These are phyloP conservation scores for Xylariaceae sp. DNA, from an alignment of 2,329 filamentous ascomycete genomes.

Conservation along the genomic window DNA sequence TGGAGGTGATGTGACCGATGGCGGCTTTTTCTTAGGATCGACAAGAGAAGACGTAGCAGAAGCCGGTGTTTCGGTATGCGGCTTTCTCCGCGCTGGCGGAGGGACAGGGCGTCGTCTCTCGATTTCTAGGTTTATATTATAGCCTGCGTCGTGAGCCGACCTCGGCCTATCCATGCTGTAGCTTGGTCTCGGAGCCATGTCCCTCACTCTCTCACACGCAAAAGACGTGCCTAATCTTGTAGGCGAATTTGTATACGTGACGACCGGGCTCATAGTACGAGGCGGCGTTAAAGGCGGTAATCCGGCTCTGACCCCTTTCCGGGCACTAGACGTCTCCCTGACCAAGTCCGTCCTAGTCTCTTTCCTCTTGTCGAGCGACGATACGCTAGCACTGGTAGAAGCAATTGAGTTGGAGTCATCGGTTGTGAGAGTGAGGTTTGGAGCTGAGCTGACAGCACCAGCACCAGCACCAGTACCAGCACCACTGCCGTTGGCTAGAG, in stretches of 20 bases:
- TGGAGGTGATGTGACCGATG: slow-evolving; percentile 24
- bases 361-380: slow-evolving; percentile 59
- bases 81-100: slow-evolving; percentile 22
- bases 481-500: slow-evolving; percentile 28
- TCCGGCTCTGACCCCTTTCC: slow-evolving; percentile 26
- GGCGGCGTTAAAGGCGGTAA: slow-evolving; percentile 32
- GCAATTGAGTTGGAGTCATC: slow-evolving; percentile 53
- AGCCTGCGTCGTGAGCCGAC: background rate
- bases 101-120: slow-evolving; percentile 24
- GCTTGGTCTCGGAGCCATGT: slow-evolving; percentile 14
- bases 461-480: too few relatives aligned
- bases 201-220: slow-evolving; percentile 20
- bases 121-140: background rate
- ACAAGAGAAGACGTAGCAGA: slow-evolving; percentile 1
- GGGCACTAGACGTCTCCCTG: slow-evolving; percentile 31
- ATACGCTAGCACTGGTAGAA: slow-evolving; percentile 59
- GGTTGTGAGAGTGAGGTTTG: slow-evolving; percentile 34
- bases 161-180: background rate
- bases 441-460: slow-evolving; percentile 24
- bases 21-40: slow-evolving; percentile 20
- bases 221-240: slow-evolving; percentile 20
- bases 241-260: slow-evolving; percentile 23
- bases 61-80: slow-evolving; percentile 7
- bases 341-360: slow-evolving; percentile 23
- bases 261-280: slow-evolving; percentile 27